Percentiles rank a stretch among this genome's conserved stretches.
phyloP scores from a whole-genome alignment of 2,329 filamentous ascomycete genomes.

The Sclerotinia nivalis region DNA sequence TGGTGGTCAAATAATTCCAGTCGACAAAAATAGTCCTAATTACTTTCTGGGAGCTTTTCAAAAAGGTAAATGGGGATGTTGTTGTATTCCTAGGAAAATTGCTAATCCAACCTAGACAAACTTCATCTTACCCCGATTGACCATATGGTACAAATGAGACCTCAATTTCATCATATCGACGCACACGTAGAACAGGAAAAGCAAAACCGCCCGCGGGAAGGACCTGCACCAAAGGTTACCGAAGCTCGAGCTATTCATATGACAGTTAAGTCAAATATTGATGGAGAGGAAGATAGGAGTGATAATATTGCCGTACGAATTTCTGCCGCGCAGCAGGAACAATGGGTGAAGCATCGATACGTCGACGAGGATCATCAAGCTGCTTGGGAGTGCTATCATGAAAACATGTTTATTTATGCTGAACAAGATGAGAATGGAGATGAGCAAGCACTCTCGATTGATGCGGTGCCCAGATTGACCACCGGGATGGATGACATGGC shows the following conservation, averaged over 20 bases:
- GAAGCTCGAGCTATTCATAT: conserved; percentile 80
- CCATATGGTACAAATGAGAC: conserved; percentile 83
- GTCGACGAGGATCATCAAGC: conserved; percentile 76
- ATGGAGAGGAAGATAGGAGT: conserved; percentile 63
- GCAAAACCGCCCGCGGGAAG: conserved; percentile 46
- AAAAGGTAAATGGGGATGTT: conserved; percentile 58
- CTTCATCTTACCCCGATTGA: conserved; percentile 83
- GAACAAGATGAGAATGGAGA: conserved; percentile 25
- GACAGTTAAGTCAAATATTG: conserved; percentile 75
- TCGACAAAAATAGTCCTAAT: conserved; percentile 59
- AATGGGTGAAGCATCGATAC: conserved; percentile 78
- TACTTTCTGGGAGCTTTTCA: conserved; percentile 95
- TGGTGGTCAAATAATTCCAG: conserved; percentile 73
- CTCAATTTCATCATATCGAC: conserved; percentile 91
- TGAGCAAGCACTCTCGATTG: conserved; percentile 28
- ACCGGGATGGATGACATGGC: conserved; percentile 57
- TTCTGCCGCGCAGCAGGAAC: conserved; percentile 75
- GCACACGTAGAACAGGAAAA: conserved; percentile 68
- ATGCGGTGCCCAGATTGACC: conserved; percentile 45
- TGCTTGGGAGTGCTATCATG: conserved; percentile 74
- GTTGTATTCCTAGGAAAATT: background rate
- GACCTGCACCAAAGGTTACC: conserved; percentile 34
- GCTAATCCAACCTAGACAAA: conserved; percentile 58
- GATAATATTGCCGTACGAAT: conserved; percentile 76
- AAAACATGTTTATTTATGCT: conserved; percentile 60